A percentile compares a stretch with the other conserved stretches of the same genome.
phyloP scores from a whole-genome alignment of 176 grass and related monocot species.

The Bonia amplexicaulis region DNA sequence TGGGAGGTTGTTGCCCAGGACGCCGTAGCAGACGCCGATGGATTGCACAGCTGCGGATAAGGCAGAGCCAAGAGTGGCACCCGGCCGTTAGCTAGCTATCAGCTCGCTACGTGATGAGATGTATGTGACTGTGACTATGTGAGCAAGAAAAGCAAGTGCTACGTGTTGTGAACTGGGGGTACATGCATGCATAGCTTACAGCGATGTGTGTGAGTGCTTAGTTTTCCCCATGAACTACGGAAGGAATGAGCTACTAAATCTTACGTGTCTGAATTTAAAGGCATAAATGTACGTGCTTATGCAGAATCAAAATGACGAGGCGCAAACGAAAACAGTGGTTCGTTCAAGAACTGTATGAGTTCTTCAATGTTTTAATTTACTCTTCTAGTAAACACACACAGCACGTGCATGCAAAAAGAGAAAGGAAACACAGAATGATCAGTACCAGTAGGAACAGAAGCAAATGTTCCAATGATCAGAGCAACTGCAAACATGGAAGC shows the following conservation, averaged over 20 bases:
- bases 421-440: neutral
- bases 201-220: neutral
- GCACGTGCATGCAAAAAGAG: neutral
- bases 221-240: neutral
- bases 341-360: neutral
- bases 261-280: neutral
- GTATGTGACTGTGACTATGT: neutral
- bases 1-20: conserved; percentile 55
- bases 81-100: neutral
- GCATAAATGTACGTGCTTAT: neutral
- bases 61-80: neutral
- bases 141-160: neutral
- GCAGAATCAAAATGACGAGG: neutral
- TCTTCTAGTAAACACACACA: neutral
- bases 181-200: neutral
- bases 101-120: neutral
- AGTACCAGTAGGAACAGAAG: conserved; percentile 27
- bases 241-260: neutral
- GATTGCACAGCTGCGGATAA: conserved; percentile 38
- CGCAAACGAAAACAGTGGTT: neutral
- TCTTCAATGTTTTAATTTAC: neutral
- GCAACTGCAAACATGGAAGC: conserved; percentile 20
- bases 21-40: conserved; percentile 68
- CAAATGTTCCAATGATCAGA: conserved; percentile 38
- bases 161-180: neutral